Conservation (phyloP, 163 green algal species). For the Picocystis sp. region DNA sequence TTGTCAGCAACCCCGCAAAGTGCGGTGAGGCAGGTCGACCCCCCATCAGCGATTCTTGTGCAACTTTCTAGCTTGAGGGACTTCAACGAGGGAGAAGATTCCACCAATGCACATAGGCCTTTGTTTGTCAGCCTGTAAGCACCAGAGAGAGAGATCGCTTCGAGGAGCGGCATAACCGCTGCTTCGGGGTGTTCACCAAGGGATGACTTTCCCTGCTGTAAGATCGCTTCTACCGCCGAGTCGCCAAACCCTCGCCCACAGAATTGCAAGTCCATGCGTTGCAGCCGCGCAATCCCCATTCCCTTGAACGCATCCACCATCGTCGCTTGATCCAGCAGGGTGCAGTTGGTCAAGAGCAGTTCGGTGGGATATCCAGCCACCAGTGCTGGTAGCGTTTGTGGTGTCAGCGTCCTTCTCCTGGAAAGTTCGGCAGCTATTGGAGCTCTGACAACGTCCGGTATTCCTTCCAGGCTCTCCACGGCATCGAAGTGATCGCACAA, state of each 20-base stretch:
- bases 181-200: not conserved
- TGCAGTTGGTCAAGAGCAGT: constrained; percentile 12
- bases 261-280: constrained; percentile 11
- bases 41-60: no score
- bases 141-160: constrained; percentile 8
- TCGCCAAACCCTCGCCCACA: constrained; percentile 13
- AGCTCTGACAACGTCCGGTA: constrained; percentile 13
- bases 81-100: constrained; percentile 3
- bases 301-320: constrained; percentile 8
- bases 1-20: no score
- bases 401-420: constrained; percentile 4
- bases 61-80: constrained; percentile 4
- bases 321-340: constrained; percentile 12
- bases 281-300: not conserved
- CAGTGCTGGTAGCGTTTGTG: not conserved
- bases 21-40: no score
- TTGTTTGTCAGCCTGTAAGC: constrained; percentile 11
- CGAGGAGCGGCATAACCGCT: constrained; percentile 6
- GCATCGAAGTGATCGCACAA: constrained; percentile 5
- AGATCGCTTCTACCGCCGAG: not conserved
- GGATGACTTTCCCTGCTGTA: no score
- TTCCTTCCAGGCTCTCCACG: constrained; percentile 13
- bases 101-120: not conserved
- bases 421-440: not conserved
- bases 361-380: constrained; percentile 4